Conservation (phyloP, 768 basidiomycete species). For the Kwoniella mangroviensis region DNA sequence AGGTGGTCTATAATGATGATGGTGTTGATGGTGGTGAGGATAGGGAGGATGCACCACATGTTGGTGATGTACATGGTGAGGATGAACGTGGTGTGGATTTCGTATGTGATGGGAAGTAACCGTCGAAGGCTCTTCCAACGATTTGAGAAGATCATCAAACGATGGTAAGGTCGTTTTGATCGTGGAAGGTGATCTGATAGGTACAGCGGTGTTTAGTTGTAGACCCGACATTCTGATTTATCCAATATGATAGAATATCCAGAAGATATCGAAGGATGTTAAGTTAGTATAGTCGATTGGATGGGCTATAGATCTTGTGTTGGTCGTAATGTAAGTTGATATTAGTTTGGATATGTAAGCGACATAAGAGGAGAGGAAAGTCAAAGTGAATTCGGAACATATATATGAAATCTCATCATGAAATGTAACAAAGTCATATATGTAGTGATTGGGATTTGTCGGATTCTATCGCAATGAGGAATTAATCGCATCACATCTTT, state of each 20-base stretch:
- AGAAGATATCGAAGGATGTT: neutral
- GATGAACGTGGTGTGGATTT: neutral
- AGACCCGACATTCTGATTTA: conserved; percentile 15
- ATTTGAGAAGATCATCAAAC: conserved; percentile 21
- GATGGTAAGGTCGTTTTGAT: conserved; percentile 16
- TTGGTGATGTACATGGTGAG: conserved; percentile 6
- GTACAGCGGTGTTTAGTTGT: conserved; percentile 7
- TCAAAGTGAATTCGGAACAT: neutral
- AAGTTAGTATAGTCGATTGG: no score
- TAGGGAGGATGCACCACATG: conserved; percentile 4
- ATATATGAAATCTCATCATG: neutral
- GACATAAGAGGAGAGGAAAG: neutral
- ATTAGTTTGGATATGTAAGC: neutral
- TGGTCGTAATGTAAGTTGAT: neutral
- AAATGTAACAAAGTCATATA: neutral
- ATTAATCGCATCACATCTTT: conserved; percentile 10
- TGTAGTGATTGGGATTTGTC: no score
- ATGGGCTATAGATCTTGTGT: no score
- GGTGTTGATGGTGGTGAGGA: neutral
- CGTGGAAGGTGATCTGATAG: conserved; percentile 8
- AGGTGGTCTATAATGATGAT: conserved; percentile 13
- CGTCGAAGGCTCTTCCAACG: conserved; percentile 1
- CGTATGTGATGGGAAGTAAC: neutral
- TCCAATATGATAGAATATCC: neutral
- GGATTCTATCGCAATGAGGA: conserved; percentile 19